phyloP scores from a whole-genome alignment of 2,329 filamentous ascomycete species.

The Saccharata proteae region DNA sequence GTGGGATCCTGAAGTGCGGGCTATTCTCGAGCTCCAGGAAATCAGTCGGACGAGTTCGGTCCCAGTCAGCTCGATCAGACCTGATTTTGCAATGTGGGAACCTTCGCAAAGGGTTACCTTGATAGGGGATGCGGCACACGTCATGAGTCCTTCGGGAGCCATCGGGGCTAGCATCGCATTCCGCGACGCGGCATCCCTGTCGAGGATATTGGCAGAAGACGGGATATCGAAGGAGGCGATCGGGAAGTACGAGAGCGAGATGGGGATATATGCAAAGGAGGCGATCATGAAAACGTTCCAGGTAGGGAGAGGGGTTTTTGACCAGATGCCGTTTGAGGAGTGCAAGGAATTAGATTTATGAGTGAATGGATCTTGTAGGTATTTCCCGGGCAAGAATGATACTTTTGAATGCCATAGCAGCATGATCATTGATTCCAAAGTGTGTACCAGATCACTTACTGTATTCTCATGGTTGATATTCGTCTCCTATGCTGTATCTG shows the following conservation, averaged over 20 bases:
- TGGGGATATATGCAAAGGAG: slow-evolving; percentile 23
- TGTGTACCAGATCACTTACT: too few relatives aligned
- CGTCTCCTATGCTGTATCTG: too few relatives aligned
- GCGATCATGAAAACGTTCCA: slow-evolving; percentile 12
- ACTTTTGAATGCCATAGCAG: too few relatives aligned
- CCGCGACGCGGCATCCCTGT: slow-evolving; percentile 28
- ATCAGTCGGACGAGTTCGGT: slow-evolving; percentile 19
- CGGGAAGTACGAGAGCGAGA: slow-evolving; percentile 23
- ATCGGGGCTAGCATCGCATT: slow-evolving; percentile 36
- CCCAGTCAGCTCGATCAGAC: slow-evolving; percentile 21
- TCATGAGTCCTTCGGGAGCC: slow-evolving; percentile 35
- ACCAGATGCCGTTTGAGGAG: slow-evolving; percentile 1
- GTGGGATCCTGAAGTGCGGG: slow-evolving; percentile 10
- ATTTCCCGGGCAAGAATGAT: too few relatives aligned
- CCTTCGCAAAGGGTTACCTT: slow-evolving; percentile 25
- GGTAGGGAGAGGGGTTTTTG: slow-evolving; percentile 1
- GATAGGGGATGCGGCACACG: slow-evolving; percentile 34
- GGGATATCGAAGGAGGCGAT: slow-evolving; percentile 18
- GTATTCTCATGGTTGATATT: too few relatives aligned
- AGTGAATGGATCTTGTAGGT: background rate
- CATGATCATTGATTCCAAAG: too few relatives aligned
- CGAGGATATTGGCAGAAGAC: slow-evolving; percentile 23
- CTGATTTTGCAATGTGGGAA: slow-evolving; percentile 21
- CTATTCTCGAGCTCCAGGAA: slow-evolving; percentile 13
- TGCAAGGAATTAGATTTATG: background rate